Conservation (phyloP, 495 filamentous ascomycete genomes). For the Emericellopsis terricola region DNA sequence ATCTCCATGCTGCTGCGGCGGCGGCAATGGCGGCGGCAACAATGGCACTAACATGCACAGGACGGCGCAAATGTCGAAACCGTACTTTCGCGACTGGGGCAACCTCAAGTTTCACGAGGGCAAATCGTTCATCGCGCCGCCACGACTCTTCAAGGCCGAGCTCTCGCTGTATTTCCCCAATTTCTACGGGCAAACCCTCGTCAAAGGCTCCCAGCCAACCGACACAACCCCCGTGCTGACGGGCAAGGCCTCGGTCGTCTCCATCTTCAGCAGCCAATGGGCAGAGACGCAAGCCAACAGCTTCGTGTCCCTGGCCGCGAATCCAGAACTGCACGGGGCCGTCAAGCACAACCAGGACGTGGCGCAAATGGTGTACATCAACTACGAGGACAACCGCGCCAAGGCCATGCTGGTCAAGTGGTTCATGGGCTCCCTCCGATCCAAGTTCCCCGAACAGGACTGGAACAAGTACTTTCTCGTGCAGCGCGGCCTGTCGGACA, state of each 20-base stretch:
- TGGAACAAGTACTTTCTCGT: constrained; percentile 72
- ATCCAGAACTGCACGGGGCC: constrained; percentile 42
- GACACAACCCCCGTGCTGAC: constrained; percentile 58
- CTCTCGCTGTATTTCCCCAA: constrained; percentile 87
- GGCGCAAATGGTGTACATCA: constrained; percentile 67
- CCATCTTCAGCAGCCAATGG: constrained; percentile 67
- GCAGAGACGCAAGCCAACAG: constrained; percentile 60
- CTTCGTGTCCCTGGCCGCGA: constrained; percentile 44
- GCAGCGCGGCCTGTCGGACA: constrained; percentile 51
- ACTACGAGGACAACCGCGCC: constrained; percentile 63
- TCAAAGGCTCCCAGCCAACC: constrained; percentile 18
- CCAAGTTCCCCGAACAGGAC: constrained; percentile 33
- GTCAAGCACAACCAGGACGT: constrained; percentile 23
- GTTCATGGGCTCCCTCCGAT: constrained; percentile 46
- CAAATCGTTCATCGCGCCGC: constrained; percentile 73
- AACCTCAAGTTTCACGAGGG: constrained; percentile 67
- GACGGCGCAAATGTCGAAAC: constrained; percentile 44
- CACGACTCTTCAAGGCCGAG: constrained; percentile 54
- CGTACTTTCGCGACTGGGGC: constrained; percentile 87
- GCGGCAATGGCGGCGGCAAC: too few relatives aligned
- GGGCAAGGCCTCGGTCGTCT: constrained; percentile 59
- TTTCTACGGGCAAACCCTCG: constrained; percentile 58
- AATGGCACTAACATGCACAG: constrained; percentile 12
- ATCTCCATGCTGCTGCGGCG: too few relatives aligned
- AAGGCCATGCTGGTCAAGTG: constrained; percentile 57